Conservation (phyloP, 352 stramenopile species). For the Phytopythium aichiense region DNA sequence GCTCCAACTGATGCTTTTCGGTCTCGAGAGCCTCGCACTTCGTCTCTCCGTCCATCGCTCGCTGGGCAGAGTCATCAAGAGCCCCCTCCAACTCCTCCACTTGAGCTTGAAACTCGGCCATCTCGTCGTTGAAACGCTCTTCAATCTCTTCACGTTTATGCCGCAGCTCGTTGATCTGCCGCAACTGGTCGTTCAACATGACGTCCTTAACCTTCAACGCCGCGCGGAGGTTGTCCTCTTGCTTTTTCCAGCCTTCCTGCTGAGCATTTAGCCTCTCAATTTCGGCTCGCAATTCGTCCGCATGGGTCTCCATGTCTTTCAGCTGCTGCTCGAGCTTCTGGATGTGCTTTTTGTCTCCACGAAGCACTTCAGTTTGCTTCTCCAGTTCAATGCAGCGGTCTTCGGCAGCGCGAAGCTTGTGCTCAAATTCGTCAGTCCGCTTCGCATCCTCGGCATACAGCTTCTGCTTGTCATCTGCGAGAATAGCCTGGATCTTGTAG, state of each 20-base stretch:
- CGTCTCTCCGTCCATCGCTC: conserved; percentile 22
- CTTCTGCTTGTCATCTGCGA: conserved; percentile 49
- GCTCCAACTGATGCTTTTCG: conserved; percentile 2
- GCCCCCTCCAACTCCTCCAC: conserved; percentile 60
- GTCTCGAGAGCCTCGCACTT: conserved; percentile 23
- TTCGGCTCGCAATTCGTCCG: conserved; percentile 22
- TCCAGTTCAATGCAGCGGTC: conserved; percentile 24
- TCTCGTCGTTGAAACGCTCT: conserved; percentile 44
- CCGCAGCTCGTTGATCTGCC: conserved; percentile 46
- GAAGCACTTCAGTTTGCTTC: conserved; percentile 20
- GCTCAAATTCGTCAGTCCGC: conserved; percentile 37
- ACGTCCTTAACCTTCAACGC: conserved; percentile 69
- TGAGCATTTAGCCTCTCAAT: conserved; percentile 20
- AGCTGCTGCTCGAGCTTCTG: conserved; percentile 18
- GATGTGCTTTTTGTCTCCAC: conserved; percentile 16
- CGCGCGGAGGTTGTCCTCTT: conserved; percentile 50
- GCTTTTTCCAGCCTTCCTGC: conserved; percentile 22
- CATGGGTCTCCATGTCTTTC: conserved; percentile 12
- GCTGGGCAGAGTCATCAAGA: conserved; percentile 55
- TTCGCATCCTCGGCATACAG: conserved; percentile 41
- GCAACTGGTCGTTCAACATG: conserved; percentile 60
- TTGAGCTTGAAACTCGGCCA: conserved; percentile 38
- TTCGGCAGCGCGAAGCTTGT: conserved; percentile 25
- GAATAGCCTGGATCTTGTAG: conserved; percentile 33
- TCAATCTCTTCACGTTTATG: conserved; percentile 25